These are phyloP conservation scores for Entomortierella chlamydospora DNA, from an alignment of 192 early-diverging fungal species.

Conservation along the genomic window DNA sequence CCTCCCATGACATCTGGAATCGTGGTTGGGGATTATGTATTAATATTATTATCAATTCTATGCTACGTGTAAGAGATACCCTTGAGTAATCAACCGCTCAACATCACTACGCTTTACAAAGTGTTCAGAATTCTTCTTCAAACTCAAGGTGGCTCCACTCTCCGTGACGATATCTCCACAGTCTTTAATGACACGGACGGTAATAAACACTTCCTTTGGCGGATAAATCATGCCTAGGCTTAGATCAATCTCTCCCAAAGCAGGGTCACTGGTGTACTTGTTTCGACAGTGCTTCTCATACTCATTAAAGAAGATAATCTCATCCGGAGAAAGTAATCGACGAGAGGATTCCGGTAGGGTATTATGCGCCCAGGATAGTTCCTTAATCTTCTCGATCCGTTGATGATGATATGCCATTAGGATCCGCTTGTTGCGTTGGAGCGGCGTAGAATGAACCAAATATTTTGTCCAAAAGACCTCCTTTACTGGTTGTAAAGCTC, in stretches of 20 bases:
- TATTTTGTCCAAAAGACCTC: slow-evolving; percentile 58
- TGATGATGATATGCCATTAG: slow-evolving; percentile 88
- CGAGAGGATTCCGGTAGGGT: slow-evolving; percentile 18
- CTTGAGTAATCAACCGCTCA: slow-evolving; percentile 87
- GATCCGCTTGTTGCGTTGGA: slow-evolving; percentile 88
- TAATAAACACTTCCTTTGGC: slow-evolving; percentile 92
- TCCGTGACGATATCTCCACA: slow-evolving; percentile 93
- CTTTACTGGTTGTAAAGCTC: slow-evolving; percentile 27
- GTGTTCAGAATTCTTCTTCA: slow-evolving; percentile 85
- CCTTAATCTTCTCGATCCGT: slow-evolving; percentile 74
- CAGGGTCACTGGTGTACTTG: slow-evolving; percentile 66
- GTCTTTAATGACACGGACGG: slow-evolving; percentile 88
- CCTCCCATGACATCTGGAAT: too few species aligned
- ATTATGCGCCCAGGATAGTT: slow-evolving; percentile 68
- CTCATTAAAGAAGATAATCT: slow-evolving; percentile 69
- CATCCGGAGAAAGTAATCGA: slow-evolving; percentile 58
- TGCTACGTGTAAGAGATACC: slow-evolving; percentile 82
- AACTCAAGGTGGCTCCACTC: slow-evolving; percentile 75
- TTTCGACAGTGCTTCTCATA: slow-evolving; percentile 74
- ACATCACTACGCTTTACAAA: slow-evolving; percentile 90
- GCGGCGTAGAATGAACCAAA: slow-evolving; percentile 63
- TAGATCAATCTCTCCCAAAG: slow-evolving; percentile 79
- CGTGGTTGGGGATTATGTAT: neutral
- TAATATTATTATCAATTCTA: neutral
- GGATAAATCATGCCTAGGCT: slow-evolving; percentile 79